Evolutionary conservation across 805 yeast genomes (phyloP), one percentile per base, ranked within the genome.

Genomic region (Sugiyamaella lignohabitans): DNA sequence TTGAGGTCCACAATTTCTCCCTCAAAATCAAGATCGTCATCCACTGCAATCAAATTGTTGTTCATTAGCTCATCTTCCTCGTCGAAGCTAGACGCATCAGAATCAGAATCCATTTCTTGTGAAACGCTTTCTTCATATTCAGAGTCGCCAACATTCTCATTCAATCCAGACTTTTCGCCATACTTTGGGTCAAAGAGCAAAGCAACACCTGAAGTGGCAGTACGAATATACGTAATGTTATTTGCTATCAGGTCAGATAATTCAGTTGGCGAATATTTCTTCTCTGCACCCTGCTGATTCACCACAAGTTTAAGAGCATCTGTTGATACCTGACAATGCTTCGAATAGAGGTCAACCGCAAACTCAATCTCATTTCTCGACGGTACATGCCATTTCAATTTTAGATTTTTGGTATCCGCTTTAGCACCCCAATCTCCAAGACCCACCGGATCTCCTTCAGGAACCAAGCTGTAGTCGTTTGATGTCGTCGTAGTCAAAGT

Each of bases 351-450:
- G 2, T 75, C 72, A 3, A 80, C 72, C 0, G 95, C 89, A 57
- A 76, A 75, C 0, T 67, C 67, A 2, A 86, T 66, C 40, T 82
- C 88, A 1, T 56, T 63, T 1, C 63, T 63, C 1, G 70, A 59
- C 0, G 98, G 97, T 1, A 72, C 61, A 56, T 81, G 87, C 98
- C 98, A 91, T 1, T 72, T 67, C 53, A 87, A 80, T 0, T 70
- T 57, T 29, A 84, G 50, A 0, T 44, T 44, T 8, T 45, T 40
- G 2, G 59, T 53, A 23, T 59, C 58, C 3, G 52, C 43, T 36
- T 53, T 53, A 16, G 45, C 6, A 59, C 71, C 35, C 79, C 75
- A 41, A 6, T 40, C 49, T 2, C 42, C 47, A 14, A 41, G 45
- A 5, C 47, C 53, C 16, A 46, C 51, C 14, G 21, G 22, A 17